Base-by-base conservation (phyloP, 176 grass and related monocot genomes). In the Eragrostis curvula region DNA sequence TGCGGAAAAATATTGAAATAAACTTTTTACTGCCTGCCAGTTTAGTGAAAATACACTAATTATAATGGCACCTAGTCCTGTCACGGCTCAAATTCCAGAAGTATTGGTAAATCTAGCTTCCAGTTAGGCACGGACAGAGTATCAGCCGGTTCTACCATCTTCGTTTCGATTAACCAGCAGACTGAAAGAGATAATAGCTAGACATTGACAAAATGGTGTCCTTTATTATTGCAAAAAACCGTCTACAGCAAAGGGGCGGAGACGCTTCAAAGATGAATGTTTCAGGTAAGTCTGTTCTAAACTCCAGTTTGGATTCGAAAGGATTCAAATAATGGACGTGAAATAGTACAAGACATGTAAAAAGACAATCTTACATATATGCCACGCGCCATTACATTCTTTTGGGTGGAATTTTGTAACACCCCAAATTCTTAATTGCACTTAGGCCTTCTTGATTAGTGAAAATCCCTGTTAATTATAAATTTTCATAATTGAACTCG, bases 201-300 rank as follows among this genome's bases (percentile, higher is more conserved):
- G 36, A 32, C 32, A 83, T 43, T 69, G 25, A 18, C 18, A 77
- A 47, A 71, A 77, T 87, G 21, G 27, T 3, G 9, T 72, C 46
- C 56, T 66, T 16, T 47, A 89, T 85, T 48, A 46, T 66, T 77
- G 48, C 24, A 14, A 77, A 89, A 75, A 66, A 89, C 81, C 66
- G 71, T 85, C 48, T 58, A 71, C 64, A 85, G 57, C 36, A 61
- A 27, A 56, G 28, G 63, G 21, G 55, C 20, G 3, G 21, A 57
- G 21, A 57, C n/a, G 21, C 21, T 57, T 57, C 55, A 23, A 11
- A 9, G 20, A 23, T 57, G 5, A 21, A 21, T 21, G 8, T 55
- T 55, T 55, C 18, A 55, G 18, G 21, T 55, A 55, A 21, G 52
- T 8, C 1, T 55, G 7, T 53, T 55, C 49, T 51, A 16, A 6